Evolutionary conservation across 192 early-diverging fungal genomes (phyloP).

Genomic region (Backusella sp.): DNA sequence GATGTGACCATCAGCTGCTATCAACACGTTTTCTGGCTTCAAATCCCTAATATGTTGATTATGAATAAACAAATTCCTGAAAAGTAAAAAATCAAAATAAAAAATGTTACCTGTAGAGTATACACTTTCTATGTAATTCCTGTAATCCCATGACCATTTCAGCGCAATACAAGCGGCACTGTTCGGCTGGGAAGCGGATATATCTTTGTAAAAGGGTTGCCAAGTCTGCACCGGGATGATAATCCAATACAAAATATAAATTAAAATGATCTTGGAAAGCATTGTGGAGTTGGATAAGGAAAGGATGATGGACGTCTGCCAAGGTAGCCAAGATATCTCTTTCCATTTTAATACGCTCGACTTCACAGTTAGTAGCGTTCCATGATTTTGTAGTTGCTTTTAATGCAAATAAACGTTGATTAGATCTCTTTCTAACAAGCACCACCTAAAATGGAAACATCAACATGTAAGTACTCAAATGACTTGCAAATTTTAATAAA

Average conservation of each 20-base stretch:
- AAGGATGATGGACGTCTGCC: slow-evolving; percentile 82
- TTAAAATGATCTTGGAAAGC: slow-evolving; percentile 86
- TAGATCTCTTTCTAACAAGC: slow-evolving; percentile 41
- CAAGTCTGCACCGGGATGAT: slow-evolving; percentile 90
- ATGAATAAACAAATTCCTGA: slow-evolving; percentile 14
- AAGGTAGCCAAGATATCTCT: slow-evolving; percentile 70
- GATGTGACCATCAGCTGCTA: slow-evolving; percentile 80
- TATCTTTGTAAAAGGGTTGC: slow-evolving; percentile 76
- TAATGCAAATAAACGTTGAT: slow-evolving; percentile 48
- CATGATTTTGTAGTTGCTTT: slow-evolving; percentile 58
- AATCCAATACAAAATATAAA: slow-evolving; percentile 90
- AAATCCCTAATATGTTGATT: slow-evolving; percentile 51
- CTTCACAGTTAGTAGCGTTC: slow-evolving; percentile 75
- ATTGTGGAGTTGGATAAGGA: slow-evolving; percentile 84
- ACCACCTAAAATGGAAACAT: slow-evolving; percentile 41
- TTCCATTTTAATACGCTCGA: slow-evolving; percentile 82
- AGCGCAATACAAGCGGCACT: slow-evolving; percentile 80
- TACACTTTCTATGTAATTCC: slow-evolving; percentile 83
- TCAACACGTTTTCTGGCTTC: slow-evolving; percentile 76
- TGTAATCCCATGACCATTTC: slow-evolving; percentile 88
- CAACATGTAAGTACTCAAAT: slow-evolving; percentile 1
- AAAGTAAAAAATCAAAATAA: not conserved
- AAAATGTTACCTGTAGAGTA: slow-evolving; percentile 68
- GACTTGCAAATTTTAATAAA: not conserved
- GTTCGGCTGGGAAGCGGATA: slow-evolving; percentile 62